Evolutionary conservation across 108 stramenopile genomes (phyloP).

Genomic region (Parietichytrium sp.): DNA sequence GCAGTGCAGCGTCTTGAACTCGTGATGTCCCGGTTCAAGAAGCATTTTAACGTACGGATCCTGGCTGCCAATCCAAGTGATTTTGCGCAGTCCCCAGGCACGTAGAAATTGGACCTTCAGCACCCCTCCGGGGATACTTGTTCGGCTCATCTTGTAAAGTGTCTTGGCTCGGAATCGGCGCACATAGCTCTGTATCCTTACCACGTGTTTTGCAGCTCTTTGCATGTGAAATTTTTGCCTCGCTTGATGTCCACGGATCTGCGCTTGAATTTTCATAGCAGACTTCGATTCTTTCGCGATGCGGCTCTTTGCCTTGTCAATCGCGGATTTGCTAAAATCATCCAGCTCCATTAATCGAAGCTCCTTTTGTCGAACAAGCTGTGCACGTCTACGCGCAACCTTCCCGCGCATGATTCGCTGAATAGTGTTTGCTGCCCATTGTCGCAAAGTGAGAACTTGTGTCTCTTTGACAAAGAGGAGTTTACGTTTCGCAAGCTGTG

Average conservation of each 20-base stretch:
- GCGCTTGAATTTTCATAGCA: neutral
- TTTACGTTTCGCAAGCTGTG: neutral
- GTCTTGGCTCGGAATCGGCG: neutral
- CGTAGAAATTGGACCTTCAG: neutral
- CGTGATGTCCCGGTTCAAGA: constrained; percentile 24
- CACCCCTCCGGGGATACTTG: neutral
- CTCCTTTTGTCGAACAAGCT: neutral
- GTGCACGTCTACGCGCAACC: neutral
- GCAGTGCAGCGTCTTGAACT: neutral
- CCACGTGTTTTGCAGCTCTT: neutral
- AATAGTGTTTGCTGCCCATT: neutral
- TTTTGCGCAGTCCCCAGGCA: neutral
- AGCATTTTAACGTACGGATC: neutral
- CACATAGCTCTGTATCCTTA: neutral
- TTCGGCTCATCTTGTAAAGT: neutral
- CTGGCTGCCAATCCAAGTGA: neutral
- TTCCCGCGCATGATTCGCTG: neutral
- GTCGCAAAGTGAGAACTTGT: neutral
- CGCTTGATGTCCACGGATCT: neutral
- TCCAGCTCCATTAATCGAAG: neutral
- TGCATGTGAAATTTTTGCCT: neutral
- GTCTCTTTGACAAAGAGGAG: neutral
- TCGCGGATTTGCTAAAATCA: neutral
- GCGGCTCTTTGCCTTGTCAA: neutral
- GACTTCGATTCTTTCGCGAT: neutral